Conservation (phyloP, 2,329 filamentous ascomycete genomes). For the Aspergillus nomiae region DNA sequence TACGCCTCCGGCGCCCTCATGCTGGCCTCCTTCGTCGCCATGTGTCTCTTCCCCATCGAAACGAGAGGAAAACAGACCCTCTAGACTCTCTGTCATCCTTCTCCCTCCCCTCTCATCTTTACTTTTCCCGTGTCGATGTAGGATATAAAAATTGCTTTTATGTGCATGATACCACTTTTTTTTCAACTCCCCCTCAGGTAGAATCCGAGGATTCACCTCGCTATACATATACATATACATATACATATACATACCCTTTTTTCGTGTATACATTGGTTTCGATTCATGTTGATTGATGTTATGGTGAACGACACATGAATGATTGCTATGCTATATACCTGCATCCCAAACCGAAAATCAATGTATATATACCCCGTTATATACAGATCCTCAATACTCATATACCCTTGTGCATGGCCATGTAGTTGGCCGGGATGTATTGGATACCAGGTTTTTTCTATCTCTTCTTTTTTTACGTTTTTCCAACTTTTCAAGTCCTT, state of each 20-base stretch:
- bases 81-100: slow-evolving; percentile 25
- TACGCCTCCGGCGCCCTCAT: slow-evolving; percentile 49
- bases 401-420: background rate
- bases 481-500: no score
- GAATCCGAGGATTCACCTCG: no score
- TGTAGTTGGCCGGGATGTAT: background rate
- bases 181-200: no score
- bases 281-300: background rate
- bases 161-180: background rate
- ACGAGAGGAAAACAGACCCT: slow-evolving; percentile 47
- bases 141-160: no score
- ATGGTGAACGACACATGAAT: background rate
- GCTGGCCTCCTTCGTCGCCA: slow-evolving; percentile 48
- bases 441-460: background rate
- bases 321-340: no score
- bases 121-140: background rate
- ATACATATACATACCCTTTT: background rate
- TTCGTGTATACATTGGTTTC: background rate
- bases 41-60: slow-evolving; percentile 50
- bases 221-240: no score
- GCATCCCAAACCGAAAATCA: no score
- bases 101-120: background rate
- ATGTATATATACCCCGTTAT: no score
- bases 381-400: no score
- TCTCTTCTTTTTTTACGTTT: no score